phyloP scores from a whole-genome alignment of 2,329 filamentous ascomycete species.

The Allantophomopsis lycopodina region DNA sequence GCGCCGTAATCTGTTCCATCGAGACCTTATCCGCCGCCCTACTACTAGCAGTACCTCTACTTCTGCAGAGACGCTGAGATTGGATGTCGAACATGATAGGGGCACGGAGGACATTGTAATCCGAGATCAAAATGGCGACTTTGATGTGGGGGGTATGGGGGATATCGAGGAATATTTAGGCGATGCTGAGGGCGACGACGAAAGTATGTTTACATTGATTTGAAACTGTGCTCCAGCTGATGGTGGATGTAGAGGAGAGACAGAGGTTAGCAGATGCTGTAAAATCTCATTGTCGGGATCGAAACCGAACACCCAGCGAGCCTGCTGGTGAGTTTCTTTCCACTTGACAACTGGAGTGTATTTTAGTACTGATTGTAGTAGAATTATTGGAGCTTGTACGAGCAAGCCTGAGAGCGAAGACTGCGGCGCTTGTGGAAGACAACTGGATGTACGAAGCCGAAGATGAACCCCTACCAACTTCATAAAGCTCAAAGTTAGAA shows the following conservation, averaged over 20 bases:
- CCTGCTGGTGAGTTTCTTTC: slow-evolving; percentile 40
- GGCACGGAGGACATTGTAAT: slow-evolving; percentile 43
- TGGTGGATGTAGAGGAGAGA: slow-evolving; percentile 20
- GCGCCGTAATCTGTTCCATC: slow-evolving; percentile 45
- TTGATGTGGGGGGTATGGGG: slow-evolving; percentile 43
- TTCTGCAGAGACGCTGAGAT: slow-evolving; percentile 31
- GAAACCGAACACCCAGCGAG: slow-evolving; percentile 41
- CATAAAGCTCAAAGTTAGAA: no score
- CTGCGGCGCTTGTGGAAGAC: slow-evolving; percentile 63
- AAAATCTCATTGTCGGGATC: slow-evolving; percentile 43
- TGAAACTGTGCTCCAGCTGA: no score
- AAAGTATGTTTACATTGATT: not conserved
- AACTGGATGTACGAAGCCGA: slow-evolving; percentile 78
- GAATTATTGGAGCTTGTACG: slow-evolving; percentile 59
- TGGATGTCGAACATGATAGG: slow-evolving; percentile 30
- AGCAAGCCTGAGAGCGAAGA: slow-evolving; percentile 58
- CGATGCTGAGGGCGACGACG: slow-evolving; percentile 20
- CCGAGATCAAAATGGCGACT: slow-evolving; percentile 47
- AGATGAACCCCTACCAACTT: slow-evolving; percentile 5
- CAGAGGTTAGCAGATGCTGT: slow-evolving; percentile 47
- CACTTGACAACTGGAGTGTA: no score
- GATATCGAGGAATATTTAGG: slow-evolving; percentile 39
- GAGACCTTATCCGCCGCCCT: slow-evolving; percentile 42
- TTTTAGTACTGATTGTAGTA: slow-evolving; percentile 16
- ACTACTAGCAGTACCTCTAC: slow-evolving; percentile 26